phyloP scores from a whole-genome alignment of 768 basidiomycete genomes.

The Suillus cothurnatus region DNA sequence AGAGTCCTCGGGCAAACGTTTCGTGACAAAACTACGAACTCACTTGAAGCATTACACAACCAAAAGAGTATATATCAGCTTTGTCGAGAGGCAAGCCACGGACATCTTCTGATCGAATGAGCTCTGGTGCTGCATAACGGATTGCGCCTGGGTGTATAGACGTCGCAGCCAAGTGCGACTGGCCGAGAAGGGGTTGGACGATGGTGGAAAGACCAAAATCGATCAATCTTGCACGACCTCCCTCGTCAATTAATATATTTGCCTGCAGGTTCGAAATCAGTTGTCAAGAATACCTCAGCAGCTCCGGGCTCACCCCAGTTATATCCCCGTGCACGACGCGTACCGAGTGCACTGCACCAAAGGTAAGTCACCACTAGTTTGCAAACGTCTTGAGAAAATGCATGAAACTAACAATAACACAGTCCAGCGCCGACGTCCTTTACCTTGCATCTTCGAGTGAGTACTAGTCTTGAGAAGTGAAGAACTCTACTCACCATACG shows the following conservation, averaged over 20 bases:
- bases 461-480: background rate
- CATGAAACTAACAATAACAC: background rate
- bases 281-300: background rate
- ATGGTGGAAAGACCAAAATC: background rate
- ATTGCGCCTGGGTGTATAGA: background rate
- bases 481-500: background rate
- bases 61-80: conserved; percentile 4
- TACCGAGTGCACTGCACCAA: background rate
- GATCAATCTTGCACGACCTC: background rate
- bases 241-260: background rate
- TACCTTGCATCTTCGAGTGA: background rate
- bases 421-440: background rate
- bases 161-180: background rate
- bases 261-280: background rate
- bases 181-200: background rate
- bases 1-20: no score
- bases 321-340: background rate
- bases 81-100: background rate
- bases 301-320: background rate
- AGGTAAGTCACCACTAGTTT: background rate
- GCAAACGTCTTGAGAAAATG: background rate
- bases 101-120: background rate
- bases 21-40: background rate
- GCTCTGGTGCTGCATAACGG: conserved; percentile 5
- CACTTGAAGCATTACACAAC: conserved; percentile 1